These are phyloP conservation scores for Trichomonascaceae sp. DNA, from an alignment of 1,139 yeast species.

Conservation along the genomic window DNA sequence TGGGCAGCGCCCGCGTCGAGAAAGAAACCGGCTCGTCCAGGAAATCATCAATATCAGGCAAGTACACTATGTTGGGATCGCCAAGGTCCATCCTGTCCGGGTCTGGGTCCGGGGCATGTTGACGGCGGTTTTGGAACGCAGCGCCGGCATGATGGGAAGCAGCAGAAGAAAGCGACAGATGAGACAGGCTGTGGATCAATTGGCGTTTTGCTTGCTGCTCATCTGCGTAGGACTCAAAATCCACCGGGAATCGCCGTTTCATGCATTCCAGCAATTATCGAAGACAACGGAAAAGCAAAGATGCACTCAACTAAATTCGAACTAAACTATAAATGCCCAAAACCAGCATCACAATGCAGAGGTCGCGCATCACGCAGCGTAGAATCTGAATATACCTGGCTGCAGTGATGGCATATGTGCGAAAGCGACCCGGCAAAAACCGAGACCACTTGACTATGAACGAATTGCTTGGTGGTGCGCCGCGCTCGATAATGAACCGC, in stretches of 20 bases:
- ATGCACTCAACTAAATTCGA: too few relatives aligned
- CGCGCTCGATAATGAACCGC: conserved; percentile 22
- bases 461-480: conserved; percentile 17
- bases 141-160: too few relatives aligned
- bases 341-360: conserved; percentile 20
- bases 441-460: conserved; percentile 16
- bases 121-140: too few relatives aligned
- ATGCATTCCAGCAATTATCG: too few relatives aligned
- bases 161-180: neutral
- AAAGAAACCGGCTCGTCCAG: neutral
- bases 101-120: too few relatives aligned
- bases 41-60: neutral
- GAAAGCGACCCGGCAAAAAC: conserved; percentile 20
- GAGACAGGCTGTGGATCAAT: neutral
- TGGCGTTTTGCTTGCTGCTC: neutral
- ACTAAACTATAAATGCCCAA: conserved; percentile 14
- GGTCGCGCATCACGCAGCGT: conserved; percentile 18
- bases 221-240: neutral
- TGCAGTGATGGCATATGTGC: conserved; percentile 16
- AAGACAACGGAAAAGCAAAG: too few relatives aligned
- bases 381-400: conserved; percentile 17
- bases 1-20: too few relatives aligned
- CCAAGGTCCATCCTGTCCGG: neutral
- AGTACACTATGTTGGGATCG: neutral
- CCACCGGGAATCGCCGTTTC: neutral